These are phyloP conservation scores for Elaeagnus macrophylla DNA, from an alignment of 306 rosid genomes.

Conservation along the genomic window DNA sequence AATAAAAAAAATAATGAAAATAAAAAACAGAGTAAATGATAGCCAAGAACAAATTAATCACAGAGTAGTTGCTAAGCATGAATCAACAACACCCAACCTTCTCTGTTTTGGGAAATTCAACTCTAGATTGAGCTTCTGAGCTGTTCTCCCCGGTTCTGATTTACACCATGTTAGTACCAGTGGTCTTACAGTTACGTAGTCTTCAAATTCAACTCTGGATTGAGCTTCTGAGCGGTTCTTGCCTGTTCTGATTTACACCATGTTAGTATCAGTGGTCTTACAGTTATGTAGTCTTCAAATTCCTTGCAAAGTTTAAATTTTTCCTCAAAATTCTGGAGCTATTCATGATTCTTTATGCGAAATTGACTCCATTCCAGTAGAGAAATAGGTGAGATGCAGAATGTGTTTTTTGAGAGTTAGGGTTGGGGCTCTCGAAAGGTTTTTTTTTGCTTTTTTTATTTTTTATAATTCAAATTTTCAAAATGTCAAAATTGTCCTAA, in stretches of 20 bases:
- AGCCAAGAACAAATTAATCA: slow-evolving; percentile 27
- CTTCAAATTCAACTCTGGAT: slow-evolving; percentile 15
- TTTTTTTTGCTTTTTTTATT: too few species aligned
- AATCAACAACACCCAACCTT: slow-evolving; percentile 42
- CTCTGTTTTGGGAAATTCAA: slow-evolving; percentile 33
- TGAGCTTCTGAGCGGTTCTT: slow-evolving; percentile 27
- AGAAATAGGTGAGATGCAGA: too few species aligned
- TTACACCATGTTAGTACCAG: slow-evolving; percentile 66
- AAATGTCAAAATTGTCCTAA: too few species aligned
- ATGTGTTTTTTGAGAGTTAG: too few species aligned
- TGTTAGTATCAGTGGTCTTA: too few species aligned
- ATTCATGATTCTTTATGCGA: slow-evolving; percentile 24
- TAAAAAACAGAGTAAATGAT: neutral
- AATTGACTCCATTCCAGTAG: slow-evolving; percentile 28
- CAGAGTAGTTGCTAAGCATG: slow-evolving; percentile 30
- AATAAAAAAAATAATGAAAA: slow-evolving; percentile 6
- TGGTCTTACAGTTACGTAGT: slow-evolving; percentile 25
- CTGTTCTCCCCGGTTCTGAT: slow-evolving; percentile 67
- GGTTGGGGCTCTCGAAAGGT: too few species aligned
- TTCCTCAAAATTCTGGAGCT: slow-evolving; percentile 23
- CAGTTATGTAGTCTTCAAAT: slow-evolving; percentile 29
- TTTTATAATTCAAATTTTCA: too few species aligned
- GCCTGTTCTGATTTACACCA: too few species aligned
- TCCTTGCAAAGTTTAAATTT: slow-evolving; percentile 28
- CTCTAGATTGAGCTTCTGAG: slow-evolving; percentile 44